Base-by-base conservation (phyloP, 1,284 basidiomycete species). In the Sanghuangporus sanghuang region DNA sequence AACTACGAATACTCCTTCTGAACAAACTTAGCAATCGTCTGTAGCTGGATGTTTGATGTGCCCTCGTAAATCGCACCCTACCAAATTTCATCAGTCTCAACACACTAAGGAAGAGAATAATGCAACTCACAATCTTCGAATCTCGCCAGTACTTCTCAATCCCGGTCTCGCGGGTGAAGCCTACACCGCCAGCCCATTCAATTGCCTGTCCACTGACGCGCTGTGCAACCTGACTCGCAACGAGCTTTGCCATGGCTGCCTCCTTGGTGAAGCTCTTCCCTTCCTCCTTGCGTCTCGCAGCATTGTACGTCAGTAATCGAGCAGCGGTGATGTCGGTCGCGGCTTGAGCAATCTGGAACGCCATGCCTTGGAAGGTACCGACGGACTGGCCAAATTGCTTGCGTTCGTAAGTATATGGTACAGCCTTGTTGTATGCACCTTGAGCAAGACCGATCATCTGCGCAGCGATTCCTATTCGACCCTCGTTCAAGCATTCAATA, bases 401-500 rank as follows among this genome's bases (percentile, higher is more conserved):
- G 62, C 97, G 90, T 74, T 96, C 86, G 76, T 93, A 96, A 1
- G 96, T 93, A 77, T 98, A 98, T 0, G 91, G 89, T 21, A 99
- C 89, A 1, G 92, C 83, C 74, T 95, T 93, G 75, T 96, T 89
- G 72, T 98, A 99, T 4, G 95, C 96, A 40, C 96, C 96, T 73
- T 98, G 95, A 1, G 97, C 97, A 39, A 98, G 87, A 49, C 97
- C 97, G 67, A 99, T 82, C 93, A 96, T 95, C 74, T 96, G 93
- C 2, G 94, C 96, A 27, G 96, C 97, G 68, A 99, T 98, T 56
- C 96, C 97, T 68, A 99, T 97, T 64, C 96, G 91, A 53, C 93
- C 96, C 78, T 99, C 96, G 75, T 99, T 99, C 65, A 99, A 77
- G 68, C 98, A 98, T 77, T 99, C 93, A 68, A 99, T 99, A 59